phyloP scores from a whole-genome alignment of 352 stramenopile genomes.

The Pythium brachiatum region DNA sequence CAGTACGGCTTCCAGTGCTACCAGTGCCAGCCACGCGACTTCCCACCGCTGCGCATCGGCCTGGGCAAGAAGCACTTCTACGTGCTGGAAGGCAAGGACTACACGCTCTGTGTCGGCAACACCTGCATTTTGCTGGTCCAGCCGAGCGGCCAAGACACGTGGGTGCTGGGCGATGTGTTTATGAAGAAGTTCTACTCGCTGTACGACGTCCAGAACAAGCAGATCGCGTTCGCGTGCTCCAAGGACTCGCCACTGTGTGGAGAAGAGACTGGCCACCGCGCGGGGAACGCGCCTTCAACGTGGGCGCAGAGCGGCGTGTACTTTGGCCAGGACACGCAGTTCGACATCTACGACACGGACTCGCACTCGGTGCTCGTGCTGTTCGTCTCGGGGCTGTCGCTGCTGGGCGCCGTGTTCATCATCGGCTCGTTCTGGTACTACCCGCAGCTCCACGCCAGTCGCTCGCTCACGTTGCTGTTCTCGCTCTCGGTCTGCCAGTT shows the following conservation, averaged over 20 bases:
- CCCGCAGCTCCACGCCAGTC: constrained; percentile 47
- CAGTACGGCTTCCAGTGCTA: constrained; percentile 85
- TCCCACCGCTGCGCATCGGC: constrained; percentile 63
- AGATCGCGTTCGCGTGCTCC: constrained; percentile 81
- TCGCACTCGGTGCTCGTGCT: constrained; percentile 70
- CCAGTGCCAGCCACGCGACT: constrained; percentile 59
- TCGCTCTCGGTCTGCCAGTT: constrained; percentile 61
- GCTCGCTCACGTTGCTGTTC: constrained; percentile 59
- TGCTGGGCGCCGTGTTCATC: constrained; percentile 66
- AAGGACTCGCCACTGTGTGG: constrained; percentile 47
- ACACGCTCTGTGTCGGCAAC: constrained; percentile 74
- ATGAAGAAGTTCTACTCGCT: constrained; percentile 95
- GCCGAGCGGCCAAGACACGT: constrained; percentile 86
- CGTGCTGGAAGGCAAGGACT: constrained; percentile 61
- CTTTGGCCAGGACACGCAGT: constrained; percentile 29
- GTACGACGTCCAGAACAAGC: constrained; percentile 88
- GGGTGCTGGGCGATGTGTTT: constrained; percentile 97
- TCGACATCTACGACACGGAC: constrained; percentile 76
- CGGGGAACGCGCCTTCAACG: constrained; percentile 7
- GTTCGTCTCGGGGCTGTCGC: constrained; percentile 67
- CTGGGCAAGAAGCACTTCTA: constrained; percentile 65
- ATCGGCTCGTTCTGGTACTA: constrained; percentile 67
- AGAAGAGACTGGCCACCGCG: constrained; percentile 26
- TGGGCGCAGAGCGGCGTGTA: constrained; percentile 14
- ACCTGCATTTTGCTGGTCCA: constrained; percentile 79